phyloP scores from a whole-genome alignment of 1,284 basidiomycete genomes.

The Vanrija pseudolonga region DNA sequence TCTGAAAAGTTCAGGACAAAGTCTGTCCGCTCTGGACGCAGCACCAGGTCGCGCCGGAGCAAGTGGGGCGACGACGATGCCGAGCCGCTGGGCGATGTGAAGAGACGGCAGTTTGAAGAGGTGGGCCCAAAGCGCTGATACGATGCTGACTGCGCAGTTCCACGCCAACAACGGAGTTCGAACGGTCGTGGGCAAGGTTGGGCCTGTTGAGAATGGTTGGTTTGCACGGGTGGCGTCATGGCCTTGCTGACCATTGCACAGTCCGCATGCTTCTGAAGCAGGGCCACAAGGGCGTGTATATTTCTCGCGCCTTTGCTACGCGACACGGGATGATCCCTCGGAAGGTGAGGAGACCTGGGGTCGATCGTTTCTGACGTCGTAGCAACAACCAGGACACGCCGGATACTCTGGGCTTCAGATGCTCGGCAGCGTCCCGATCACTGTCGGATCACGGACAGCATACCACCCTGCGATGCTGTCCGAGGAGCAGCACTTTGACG shows the following conservation, averaged over 20 bases:
- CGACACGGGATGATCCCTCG: constrained; percentile 83
- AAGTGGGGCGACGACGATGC: constrained; percentile 45
- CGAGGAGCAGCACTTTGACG: constrained; percentile 95
- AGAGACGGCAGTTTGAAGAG: constrained; percentile 36
- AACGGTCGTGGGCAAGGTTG: constrained; percentile 86
- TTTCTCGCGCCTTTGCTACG: constrained; percentile 87
- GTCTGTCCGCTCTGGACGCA: constrained; percentile 14
- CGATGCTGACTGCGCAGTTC: constrained; percentile 52
- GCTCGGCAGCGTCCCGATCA: constrained; percentile 70
- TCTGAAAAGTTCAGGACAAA: constrained; percentile 1
- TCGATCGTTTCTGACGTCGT: constrained; percentile 3
- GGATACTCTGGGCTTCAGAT: constrained; percentile 50
- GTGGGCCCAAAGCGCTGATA: constrained; percentile 18
- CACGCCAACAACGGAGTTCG: constrained; percentile 88
- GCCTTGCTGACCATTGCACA: constrained; percentile 37
- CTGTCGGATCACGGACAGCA: constrained; percentile 53
- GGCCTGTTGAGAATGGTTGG: constrained; percentile 78
- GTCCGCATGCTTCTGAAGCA: constrained; percentile 89
- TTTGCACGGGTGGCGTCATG: constrained; percentile 2
- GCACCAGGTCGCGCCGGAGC: constrained; percentile 30
- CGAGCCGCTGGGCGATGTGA: constrained; percentile 39
- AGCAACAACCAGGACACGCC: constrained; percentile 38
- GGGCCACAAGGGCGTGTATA: constrained; percentile 93
- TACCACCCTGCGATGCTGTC: constrained; percentile 61
- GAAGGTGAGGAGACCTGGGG: constrained; percentile 33